These are phyloP conservation scores for Auriscalpium microsporum DNA, from an alignment of 768 basidiomycete genomes.

Conservation along the genomic window DNA sequence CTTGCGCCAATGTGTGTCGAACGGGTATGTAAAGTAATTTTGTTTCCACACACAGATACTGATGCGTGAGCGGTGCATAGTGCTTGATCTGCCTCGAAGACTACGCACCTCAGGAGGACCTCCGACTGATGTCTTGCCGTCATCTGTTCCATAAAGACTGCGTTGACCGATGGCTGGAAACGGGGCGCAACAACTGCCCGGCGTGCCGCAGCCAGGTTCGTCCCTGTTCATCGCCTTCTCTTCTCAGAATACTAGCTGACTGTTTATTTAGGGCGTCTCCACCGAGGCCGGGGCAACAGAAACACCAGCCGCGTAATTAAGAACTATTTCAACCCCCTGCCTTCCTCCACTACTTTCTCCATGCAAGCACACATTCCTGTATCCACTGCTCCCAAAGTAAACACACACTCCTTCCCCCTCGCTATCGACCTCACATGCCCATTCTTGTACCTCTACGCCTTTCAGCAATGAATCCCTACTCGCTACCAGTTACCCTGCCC, in stretches of 20 bases:
- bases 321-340: not conserved
- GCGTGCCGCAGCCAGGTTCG: constrained; percentile 75
- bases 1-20: constrained; percentile 72
- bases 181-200: constrained; percentile 83
- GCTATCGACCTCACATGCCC: not conserved
- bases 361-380: not conserved
- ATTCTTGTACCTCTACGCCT: too few relatives aligned
- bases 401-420: not conserved
- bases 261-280: not conserved
- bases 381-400: not conserved
- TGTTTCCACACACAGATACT: too few relatives aligned
- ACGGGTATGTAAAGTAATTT: constrained; percentile 39
- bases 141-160: constrained; percentile 89
- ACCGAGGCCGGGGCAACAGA: not conserved
- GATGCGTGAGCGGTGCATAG: constrained; percentile 24
- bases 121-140: constrained; percentile 73
- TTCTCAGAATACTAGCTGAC: too few relatives aligned
- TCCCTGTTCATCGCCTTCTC: not conserved
- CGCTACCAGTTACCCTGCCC: too few relatives aligned
- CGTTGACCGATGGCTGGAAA: constrained; percentile 81
- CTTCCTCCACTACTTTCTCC: not conserved
- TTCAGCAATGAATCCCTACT: too few relatives aligned
- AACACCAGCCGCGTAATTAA: not conserved
- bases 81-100: constrained; percentile 84
- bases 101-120: constrained; percentile 67